phyloP scores from a whole-genome alignment of 768 basidiomycete genomes.

The Asterophora parasitica region DNA sequence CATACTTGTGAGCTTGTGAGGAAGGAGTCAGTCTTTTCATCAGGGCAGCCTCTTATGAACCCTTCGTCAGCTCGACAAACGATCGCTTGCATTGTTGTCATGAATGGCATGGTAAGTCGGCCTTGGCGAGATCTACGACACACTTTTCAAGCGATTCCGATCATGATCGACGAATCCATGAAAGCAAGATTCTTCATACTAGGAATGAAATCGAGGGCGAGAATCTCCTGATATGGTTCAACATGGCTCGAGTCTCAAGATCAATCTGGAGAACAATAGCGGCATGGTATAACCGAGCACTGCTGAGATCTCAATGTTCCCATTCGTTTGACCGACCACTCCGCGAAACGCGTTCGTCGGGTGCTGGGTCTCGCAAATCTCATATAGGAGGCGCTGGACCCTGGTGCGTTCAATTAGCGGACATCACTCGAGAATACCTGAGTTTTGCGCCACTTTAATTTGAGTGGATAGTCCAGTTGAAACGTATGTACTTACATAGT shows the following conservation, averaged over 20 bases:
- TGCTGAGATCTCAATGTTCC: background rate
- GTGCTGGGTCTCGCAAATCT: background rate
- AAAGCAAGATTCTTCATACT: background rate
- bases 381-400: background rate
- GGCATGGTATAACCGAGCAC: constrained; percentile 10
- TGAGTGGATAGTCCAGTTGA: no score
- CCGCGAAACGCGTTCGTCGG: background rate
- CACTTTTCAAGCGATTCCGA: constrained; percentile 14
- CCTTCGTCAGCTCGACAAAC: constrained; percentile 8
- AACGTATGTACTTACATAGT: background rate
- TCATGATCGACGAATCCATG: constrained; percentile 12
- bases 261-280: constrained; percentile 11
- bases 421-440: background rate
- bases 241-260: constrained; percentile 3
- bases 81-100: constrained; percentile 15
- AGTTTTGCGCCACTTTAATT: no score
- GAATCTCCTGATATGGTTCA: constrained; percentile 12
- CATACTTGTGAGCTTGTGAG: constrained; percentile 11
- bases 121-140: constrained; percentile 13
- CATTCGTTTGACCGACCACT: background rate
- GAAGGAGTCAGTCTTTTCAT: constrained; percentile 5
- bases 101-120: constrained; percentile 5
- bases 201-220: constrained; percentile 13
- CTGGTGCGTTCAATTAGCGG: background rate
- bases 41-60: constrained; percentile 11